These are phyloP conservation scores for Aegilops umbellulata DNA, from an alignment of 176 grass and related monocot species.

Conservation along the genomic window DNA sequence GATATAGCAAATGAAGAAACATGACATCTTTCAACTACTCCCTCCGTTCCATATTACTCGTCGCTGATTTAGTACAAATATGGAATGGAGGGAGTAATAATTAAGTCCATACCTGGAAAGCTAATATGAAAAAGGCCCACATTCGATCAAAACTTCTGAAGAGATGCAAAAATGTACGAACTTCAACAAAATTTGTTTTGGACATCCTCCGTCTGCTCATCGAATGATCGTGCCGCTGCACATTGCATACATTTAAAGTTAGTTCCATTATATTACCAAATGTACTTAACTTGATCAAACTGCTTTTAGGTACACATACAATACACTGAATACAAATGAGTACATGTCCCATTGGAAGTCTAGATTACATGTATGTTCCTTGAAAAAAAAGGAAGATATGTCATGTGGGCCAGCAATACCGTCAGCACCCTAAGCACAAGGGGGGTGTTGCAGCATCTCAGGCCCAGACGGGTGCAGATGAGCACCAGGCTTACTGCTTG, in stretches of 20 bases:
- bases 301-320: background rate
- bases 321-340: background rate
- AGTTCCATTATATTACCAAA: conserved; percentile 14
- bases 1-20: conserved; percentile 6
- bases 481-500: background rate
- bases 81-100: too few species aligned
- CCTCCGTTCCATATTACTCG: too few species aligned
- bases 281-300: conserved; percentile 18
- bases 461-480: background rate
- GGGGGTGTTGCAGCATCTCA: background rate
- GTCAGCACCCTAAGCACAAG: background rate
- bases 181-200: conserved; percentile 99
- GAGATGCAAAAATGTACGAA: conserved; percentile 94
- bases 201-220: conserved; percentile 38
- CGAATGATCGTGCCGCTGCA: conserved; percentile 36
- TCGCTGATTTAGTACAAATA: too few species aligned
- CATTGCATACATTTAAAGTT: conserved; percentile 13
- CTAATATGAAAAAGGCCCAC: conserved; percentile 94
- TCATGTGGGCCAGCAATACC: background rate
- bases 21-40: conserved; percentile 16
- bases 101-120: conserved; percentile 72
- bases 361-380: background rate
- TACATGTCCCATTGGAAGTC: background rate
- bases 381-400: background rate
- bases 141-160: conserved; percentile 98